Evolutionary conservation across 148 eudicot species (phyloP).

Genomic region (Fallopia convolvulus): DNA sequence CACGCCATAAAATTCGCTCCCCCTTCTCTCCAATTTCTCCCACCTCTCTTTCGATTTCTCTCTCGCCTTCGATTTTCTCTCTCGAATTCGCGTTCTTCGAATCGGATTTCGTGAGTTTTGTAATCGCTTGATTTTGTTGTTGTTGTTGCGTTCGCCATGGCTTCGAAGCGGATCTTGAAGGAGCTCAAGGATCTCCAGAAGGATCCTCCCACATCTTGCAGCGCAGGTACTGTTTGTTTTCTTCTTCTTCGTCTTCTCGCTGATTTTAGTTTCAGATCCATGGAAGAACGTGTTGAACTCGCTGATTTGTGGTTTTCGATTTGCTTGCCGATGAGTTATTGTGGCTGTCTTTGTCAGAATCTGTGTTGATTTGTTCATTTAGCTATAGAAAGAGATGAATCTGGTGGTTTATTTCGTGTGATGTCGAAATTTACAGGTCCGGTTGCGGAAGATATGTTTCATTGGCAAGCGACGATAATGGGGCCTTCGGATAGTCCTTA

Average conservation of each 20-base stretch:
- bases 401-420: background rate
- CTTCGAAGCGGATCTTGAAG: slow-evolving; percentile 71
- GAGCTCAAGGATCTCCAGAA: slow-evolving; percentile 86
- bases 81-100: background rate
- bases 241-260: background rate
- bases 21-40: background rate
- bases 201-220: slow-evolving; percentile 73
- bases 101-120: too few relatives aligned
- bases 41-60: background rate
- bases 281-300: background rate
- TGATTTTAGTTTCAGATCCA: too few relatives aligned
- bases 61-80: background rate
- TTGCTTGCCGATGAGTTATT: background rate
- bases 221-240: slow-evolving; percentile 37
- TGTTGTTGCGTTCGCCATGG: slow-evolving; percentile 22
- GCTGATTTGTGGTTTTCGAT: background rate
- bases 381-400: slow-evolving; percentile 23
- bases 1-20: slow-evolving; percentile 6
- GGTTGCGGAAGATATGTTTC: slow-evolving; percentile 19
- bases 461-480: slow-evolving; percentile 20
- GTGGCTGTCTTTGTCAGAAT: background rate
- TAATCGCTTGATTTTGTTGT: background rate
- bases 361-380: background rate
- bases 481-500: slow-evolving; percentile 16
- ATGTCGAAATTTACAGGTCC: slow-evolving; percentile 3